A percentile compares a stretch with the other conserved stretches of the same genome.
These are phyloP conservation scores for Friedmanniomyces endolithicus DNA, from an alignment of 495 filamentous ascomycete species.

Conservation along the genomic window DNA sequence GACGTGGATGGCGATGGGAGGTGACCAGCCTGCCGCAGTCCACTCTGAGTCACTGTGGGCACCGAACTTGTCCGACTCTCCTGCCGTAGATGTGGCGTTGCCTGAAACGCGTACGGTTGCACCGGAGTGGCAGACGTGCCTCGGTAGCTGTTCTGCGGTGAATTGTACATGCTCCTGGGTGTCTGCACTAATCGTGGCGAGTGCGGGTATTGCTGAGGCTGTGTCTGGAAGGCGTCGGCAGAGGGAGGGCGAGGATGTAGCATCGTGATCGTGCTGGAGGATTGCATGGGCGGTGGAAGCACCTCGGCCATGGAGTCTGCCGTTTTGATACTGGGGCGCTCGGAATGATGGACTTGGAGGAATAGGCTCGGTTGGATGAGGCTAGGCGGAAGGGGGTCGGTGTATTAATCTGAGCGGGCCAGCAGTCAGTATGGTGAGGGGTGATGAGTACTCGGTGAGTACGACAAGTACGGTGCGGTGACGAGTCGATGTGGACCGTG, in stretches of 20 bases:
- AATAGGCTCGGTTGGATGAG: not conserved
- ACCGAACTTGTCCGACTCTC: conserved; percentile 58
- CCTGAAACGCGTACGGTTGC: conserved; percentile 77
- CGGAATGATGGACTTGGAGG: not conserved
- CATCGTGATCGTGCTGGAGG: conserved; percentile 28
- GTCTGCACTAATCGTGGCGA: conserved; percentile 22
- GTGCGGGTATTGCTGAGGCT: conserved; percentile 23
- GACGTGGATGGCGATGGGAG: conserved; percentile 27
- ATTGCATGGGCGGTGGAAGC: conserved; percentile 29
- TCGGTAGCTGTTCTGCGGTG: conserved; percentile 42
- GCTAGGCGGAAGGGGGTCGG: not conserved
- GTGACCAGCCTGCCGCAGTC: conserved; percentile 17
- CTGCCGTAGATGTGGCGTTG: conserved; percentile 57
- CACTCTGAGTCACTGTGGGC: conserved; percentile 37
- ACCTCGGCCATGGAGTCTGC: conserved; percentile 33
- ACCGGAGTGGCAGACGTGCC: conserved; percentile 53
- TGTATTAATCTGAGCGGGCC: conserved; percentile 3
- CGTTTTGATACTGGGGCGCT: conserved; percentile 1
- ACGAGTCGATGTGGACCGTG: not conserved
- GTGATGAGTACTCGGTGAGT: not conserved
- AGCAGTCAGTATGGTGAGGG: conserved; percentile 8
- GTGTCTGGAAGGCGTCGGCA: conserved; percentile 29
- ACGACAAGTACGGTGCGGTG: not conserved
- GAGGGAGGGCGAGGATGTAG: conserved; percentile 28
- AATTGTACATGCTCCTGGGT: conserved; percentile 23